Percentiles rank a stretch among this genome's conserved stretches.
Evolutionary conservation across 352 stramenopile species (phyloP).

Genomic region (Phytophthora colocasiae): DNA sequence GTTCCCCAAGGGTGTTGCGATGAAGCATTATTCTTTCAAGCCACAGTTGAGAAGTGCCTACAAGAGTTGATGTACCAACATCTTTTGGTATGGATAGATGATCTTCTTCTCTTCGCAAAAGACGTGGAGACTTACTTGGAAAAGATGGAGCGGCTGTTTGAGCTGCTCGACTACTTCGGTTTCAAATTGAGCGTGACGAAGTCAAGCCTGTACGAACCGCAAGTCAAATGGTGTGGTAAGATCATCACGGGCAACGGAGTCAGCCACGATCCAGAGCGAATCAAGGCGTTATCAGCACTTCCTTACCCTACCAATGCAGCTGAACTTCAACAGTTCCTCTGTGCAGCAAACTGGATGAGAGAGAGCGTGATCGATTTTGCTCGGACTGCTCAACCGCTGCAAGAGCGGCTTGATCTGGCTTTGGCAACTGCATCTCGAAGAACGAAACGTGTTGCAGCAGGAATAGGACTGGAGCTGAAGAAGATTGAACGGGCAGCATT

Average conservation of each 20-base stretch:
- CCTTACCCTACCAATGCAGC: slow-evolving; percentile 6
- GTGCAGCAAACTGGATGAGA: slow-evolving; percentile 24
- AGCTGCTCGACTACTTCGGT: slow-evolving; percentile 13
- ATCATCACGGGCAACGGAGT: slow-evolving; percentile 12
- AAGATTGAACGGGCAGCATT: not conserved
- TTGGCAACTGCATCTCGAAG: not conserved
- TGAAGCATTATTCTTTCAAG: too few relatives aligned
- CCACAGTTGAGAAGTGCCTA: too few relatives aligned
- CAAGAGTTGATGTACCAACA: too few relatives aligned
- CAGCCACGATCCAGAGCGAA: not conserved
- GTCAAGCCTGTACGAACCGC: slow-evolving; percentile 25
- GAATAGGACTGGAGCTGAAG: not conserved
- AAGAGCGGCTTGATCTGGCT: not conserved
- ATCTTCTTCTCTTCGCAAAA: too few relatives aligned
- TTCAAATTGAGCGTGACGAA: slow-evolving; percentile 37
- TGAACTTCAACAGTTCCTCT: not conserved
- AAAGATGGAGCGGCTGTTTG: too few relatives aligned
- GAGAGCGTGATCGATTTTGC: slow-evolving; percentile 6
- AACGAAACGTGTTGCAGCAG: not conserved
- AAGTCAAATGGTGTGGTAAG: slow-evolving; percentile 29
- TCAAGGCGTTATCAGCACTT: not conserved
- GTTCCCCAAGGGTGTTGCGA: too few relatives aligned
- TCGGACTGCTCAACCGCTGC: not conserved
- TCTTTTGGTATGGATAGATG: too few relatives aligned
- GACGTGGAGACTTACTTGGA: too few relatives aligned